These are phyloP conservation scores for Leccinum ochraceum DNA, from an alignment of 768 basidiomycete genomes.

Conservation along the genomic window DNA sequence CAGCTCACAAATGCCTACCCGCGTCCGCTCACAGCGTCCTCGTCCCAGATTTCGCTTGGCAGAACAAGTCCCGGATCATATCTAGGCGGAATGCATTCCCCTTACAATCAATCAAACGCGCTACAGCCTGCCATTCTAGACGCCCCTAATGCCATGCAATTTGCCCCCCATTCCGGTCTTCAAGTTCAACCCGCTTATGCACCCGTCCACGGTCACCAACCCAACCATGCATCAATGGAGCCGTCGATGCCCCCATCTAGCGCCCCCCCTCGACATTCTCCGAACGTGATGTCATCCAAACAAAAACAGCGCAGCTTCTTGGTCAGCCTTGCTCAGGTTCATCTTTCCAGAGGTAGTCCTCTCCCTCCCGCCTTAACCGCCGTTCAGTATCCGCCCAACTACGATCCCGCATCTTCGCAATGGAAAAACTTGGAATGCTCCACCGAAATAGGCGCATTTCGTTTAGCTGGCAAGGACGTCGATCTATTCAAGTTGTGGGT, in stretches of 20 bases:
- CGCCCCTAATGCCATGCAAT: constrained; percentile 42
- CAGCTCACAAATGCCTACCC: constrained; percentile 60
- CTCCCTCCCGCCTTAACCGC: constrained; percentile 77
- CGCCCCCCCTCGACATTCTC: constrained; percentile 39
- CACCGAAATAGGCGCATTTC: constrained; percentile 60
- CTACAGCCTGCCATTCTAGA: constrained; percentile 44
- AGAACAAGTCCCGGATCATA: constrained; percentile 70
- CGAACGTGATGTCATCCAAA: constrained; percentile 40
- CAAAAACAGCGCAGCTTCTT: constrained; percentile 64
- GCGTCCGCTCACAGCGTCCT: constrained; percentile 39
- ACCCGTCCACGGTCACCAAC: constrained; percentile 35
- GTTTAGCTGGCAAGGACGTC: constrained; percentile 71
- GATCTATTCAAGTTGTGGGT: constrained; percentile 77
- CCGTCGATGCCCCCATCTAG: constrained; percentile 42
- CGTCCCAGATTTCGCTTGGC: constrained; percentile 39
- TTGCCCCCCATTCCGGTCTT: constrained; percentile 43
- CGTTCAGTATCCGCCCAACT: constrained; percentile 51
- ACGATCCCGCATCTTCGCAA: constrained; percentile 60
- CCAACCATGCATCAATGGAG: constrained; percentile 45
- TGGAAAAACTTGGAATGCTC: constrained; percentile 70
- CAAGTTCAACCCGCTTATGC: constrained; percentile 43
- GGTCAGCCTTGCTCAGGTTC: constrained; percentile 56
- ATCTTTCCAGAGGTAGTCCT: constrained; percentile 58
- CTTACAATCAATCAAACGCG: constrained; percentile 30
- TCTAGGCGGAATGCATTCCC: constrained; percentile 57